These are phyloP conservation scores for Exophiala viscosa DNA, from an alignment of 2,329 filamentous ascomycete species.

Conservation along the genomic window DNA sequence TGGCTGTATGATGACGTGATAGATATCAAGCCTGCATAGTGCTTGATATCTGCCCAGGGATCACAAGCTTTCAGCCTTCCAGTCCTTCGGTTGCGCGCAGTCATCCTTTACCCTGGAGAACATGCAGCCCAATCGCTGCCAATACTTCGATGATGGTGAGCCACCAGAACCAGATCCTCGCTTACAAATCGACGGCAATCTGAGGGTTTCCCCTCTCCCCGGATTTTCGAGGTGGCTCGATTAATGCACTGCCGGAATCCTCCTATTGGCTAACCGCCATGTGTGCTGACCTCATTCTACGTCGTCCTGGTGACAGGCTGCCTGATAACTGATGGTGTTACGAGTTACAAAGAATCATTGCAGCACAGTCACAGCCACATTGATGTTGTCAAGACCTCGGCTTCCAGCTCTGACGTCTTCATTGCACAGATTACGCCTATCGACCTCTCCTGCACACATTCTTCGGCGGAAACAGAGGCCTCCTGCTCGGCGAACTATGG, in stretches of 20 bases:
- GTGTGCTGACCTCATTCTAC: constrained; percentile 9
- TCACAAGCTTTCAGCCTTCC: too few species aligned
- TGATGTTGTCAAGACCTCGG: constrained; percentile 10
- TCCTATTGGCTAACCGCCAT: constrained; percentile 2
- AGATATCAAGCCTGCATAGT: not conserved
- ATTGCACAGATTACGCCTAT: not conserved
- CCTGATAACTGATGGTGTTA: not conserved
- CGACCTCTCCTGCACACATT: not conserved
- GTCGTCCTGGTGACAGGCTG: not conserved
- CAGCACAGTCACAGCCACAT: not conserved
- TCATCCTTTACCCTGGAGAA: not conserved
- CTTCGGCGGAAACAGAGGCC: not conserved
- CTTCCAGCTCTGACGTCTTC: not conserved
- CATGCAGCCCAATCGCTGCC: too few species aligned
- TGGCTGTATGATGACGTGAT: not conserved
- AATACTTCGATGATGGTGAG: too few species aligned
- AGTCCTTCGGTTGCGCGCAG: not conserved
- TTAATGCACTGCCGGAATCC: not conserved
- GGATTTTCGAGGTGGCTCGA: constrained; percentile 1
- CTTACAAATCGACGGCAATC: too few species aligned
- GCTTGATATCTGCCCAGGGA: not conserved
- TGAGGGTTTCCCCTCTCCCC: not conserved
- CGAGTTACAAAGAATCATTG: not conserved
- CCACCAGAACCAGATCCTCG: too few species aligned
- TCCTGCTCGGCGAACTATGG: constrained; percentile 37